Base-by-base conservation (phyloP, 192 early-diverging fungal species). In the Rhizoclosmatium globosum region DNA sequence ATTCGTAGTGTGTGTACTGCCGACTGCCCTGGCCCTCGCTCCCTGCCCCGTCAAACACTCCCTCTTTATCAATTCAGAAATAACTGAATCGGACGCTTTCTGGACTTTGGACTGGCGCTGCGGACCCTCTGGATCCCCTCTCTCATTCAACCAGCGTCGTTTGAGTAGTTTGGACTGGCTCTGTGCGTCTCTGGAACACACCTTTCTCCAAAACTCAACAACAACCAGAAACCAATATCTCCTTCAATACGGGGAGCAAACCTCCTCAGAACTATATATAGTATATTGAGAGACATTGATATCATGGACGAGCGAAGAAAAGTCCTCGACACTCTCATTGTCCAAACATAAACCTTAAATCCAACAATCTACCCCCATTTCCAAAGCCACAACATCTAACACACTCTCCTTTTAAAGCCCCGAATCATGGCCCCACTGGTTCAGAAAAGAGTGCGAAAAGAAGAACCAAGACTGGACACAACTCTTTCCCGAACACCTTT, bases 401-500 rank as follows among this genome's bases (percentile, higher is more conserved):
- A 0, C 6, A 0, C 6, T 53, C 17, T 53, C 9, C 17, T 53
- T 0, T 17, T 53, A 53, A 46, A 87, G 85, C n/a, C 48, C 61
- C 7, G 86, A 87, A 15, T 74, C 59, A 17, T 87, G 84, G 84
- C 77, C 75, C 59, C 9, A 23, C 0, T 81, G 76, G 68, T 72
- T 87, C 19, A 31, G 44, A 2, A 81, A 70, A 64, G 86, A 87
- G 42, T 67, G 53, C 50, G 73, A 74, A 38, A 82, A 82, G 75
- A 83, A 79, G 70, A 9, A 38, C 38, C 76, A 80, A 42, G 79
- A 77, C 48, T 80, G 72, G 68, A 44, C 81, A 65, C 80, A 80
- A 77, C 73, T 87, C 77, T 68, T 89, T 78, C 56, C 83, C 64
- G 31, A 85, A 78, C 85, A 85, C 23, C 73, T 78, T 2, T 81